These are phyloP conservation scores for Balansia obtecta DNA, from an alignment of 2,329 filamentous ascomycete species.

Conservation along the genomic window DNA sequence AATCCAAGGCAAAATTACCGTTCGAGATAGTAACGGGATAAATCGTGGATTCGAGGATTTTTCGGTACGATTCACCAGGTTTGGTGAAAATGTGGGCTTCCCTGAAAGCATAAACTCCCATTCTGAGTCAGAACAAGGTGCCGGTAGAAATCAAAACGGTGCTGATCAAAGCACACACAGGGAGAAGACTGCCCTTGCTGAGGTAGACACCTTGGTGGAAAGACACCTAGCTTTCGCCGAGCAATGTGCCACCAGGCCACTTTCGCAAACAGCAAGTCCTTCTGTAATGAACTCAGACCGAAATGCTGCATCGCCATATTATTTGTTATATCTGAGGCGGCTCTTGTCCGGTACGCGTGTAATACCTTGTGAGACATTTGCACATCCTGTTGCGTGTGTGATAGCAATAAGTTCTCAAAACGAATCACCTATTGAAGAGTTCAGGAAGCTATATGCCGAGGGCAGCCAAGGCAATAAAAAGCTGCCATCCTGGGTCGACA, in stretches of 20 bases:
- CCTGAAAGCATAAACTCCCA: conserved; percentile 27
- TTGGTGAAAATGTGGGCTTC: conserved; percentile 46
- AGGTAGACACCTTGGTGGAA: conserved; percentile 72
- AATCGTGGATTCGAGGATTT: conserved; percentile 82
- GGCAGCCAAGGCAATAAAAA: conserved; percentile 66
- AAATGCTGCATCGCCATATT: conserved; percentile 61
- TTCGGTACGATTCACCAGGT: conserved; percentile 69
- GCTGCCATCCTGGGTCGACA: conserved; percentile 76
- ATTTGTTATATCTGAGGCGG: conserved; percentile 71
- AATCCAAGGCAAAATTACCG: conserved; percentile 75
- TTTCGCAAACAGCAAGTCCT: conserved; percentile 24
- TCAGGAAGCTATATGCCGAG: conserved; percentile 71
- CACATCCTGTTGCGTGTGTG: conserved; percentile 86
- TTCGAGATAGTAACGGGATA: conserved; percentile 79
- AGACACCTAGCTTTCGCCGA: conserved; percentile 69
- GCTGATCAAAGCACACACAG: conserved; percentile 16
- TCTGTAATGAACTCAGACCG: conserved; percentile 29
- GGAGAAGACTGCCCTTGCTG: conserved; percentile 31
- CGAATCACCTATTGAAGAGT: conserved; percentile 69
- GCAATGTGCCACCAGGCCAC: conserved; percentile 30
- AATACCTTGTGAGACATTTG: conserved; percentile 81
- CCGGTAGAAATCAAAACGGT: conserved; percentile 22
- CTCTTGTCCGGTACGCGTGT: conserved; percentile 69
- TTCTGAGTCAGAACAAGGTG: conserved; percentile 19
- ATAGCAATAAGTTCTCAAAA: conserved; percentile 92